Conservation (phyloP, 257 asterid genomes). For the Penstemon newberryi region DNA sequence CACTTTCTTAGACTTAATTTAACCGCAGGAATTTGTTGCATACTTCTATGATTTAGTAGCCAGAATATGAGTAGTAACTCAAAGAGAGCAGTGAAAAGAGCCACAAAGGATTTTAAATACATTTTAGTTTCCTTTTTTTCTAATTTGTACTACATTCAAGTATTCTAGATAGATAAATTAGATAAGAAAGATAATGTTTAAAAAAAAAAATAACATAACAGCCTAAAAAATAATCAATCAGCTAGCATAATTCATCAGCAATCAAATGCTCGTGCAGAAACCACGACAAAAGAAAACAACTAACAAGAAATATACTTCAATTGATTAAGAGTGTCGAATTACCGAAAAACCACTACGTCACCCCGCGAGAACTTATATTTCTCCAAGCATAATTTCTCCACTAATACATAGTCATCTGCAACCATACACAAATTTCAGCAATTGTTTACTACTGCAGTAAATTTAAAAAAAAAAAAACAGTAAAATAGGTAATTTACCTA, state of each 20-base stretch:
- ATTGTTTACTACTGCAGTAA: not conserved
- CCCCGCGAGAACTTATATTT: conserved; percentile 79
- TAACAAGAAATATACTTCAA: not conserved
- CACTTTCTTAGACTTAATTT: no score
- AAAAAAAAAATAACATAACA: no score
- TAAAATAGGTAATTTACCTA: conserved; percentile 41
- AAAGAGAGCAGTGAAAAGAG: no score
- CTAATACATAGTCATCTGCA: conserved; percentile 74
- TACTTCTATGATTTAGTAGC: no score
- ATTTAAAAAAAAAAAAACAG: not conserved
- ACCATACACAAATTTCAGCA: not conserved
- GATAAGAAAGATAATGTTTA: no score
- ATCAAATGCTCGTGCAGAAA: not conserved
- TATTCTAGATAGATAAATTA: no score
- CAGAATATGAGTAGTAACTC: no score
- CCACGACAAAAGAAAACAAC: not conserved
- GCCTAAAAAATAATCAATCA: not conserved
- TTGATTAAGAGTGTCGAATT: conserved; percentile 13
- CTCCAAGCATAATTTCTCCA: conserved; percentile 78
- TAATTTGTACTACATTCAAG: no score
- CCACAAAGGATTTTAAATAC: no score
- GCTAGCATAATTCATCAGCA: conserved; percentile 11
- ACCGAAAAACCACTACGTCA: conserved; percentile 83
- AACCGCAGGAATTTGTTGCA: no score
- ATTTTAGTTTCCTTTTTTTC: no score